phyloP scores from a whole-genome alignment of 2,329 filamentous ascomycete species.

The Stemphylium lycopersici region DNA sequence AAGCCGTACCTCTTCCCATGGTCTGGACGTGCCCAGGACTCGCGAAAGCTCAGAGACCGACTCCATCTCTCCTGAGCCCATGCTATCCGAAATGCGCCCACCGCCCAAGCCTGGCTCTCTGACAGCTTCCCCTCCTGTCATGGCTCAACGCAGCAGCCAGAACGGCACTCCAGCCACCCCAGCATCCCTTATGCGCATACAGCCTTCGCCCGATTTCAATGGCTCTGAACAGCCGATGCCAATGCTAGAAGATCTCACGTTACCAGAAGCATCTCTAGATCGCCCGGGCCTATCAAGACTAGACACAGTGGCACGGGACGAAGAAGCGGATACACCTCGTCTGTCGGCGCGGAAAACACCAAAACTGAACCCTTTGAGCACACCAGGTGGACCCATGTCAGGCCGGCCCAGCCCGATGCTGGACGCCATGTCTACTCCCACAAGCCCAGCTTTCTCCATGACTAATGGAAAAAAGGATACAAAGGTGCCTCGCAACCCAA shows the following conservation, averaged over 20 bases:
- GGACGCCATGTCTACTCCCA: conserved; percentile 60
- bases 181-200: conserved; percentile 76
- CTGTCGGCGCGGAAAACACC: conserved; percentile 72
- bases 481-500: conserved; percentile 37
- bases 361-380: conserved; percentile 64
- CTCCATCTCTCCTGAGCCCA: conserved; percentile 58
- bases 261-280: conserved; percentile 71
- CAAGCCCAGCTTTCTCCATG: conserved; percentile 43
- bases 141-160: conserved; percentile 51
- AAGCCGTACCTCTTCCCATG: conserved; percentile 29
- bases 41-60: conserved; percentile 53
- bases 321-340: conserved; percentile 62
- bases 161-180: conserved; percentile 68
- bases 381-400: conserved; percentile 45
- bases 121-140: conserved; percentile 71
- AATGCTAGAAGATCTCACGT: conserved; percentile 65
- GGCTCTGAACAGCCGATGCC: conserved; percentile 31
- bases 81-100: conserved; percentile 60
- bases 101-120: conserved; percentile 69
- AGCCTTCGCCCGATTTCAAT: conserved; percentile 46
- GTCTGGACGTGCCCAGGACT: conserved; percentile 33
- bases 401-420: conserved; percentile 58
- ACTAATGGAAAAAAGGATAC: conserved; percentile 39
- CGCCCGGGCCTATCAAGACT: conserved; percentile 57
- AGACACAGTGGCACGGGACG: conserved; percentile 57